Percentiles rank a stretch among this genome's conserved stretches.
Conservation (phyloP, 257 asterid genomes). For the Solanum pimpinellifolium region DNA sequence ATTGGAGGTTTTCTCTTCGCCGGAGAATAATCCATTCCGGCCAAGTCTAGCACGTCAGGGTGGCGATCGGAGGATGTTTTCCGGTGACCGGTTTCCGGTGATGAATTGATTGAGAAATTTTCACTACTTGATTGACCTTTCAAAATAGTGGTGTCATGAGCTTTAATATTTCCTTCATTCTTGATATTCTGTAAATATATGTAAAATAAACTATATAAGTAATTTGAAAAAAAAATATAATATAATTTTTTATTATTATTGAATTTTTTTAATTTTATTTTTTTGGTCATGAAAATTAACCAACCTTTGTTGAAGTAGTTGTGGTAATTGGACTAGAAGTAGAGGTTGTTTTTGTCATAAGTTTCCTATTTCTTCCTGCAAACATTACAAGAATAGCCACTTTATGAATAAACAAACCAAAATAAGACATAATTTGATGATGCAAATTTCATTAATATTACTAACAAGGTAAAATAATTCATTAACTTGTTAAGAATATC, state of each 20-base stretch:
- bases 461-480: background rate
- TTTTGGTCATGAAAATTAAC: slow-evolving; percentile 2
- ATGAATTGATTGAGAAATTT: slow-evolving; percentile 11
- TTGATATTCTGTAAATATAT: slow-evolving; percentile 24
- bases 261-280: background rate
- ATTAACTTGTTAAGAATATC: background rate
- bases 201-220: background rate
- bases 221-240: background rate
- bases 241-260: background rate
- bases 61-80: slow-evolving; percentile 14
- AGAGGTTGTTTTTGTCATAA: slow-evolving; percentile 14
- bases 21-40: slow-evolving; percentile 82
- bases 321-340: slow-evolving; percentile 21
- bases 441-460: background rate
- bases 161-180: slow-evolving; percentile 16
- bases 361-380: slow-evolving; percentile 64
- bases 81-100: slow-evolving; percentile 8
- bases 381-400: background rate
- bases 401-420: background rate
- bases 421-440: background rate
- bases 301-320: slow-evolving; percentile 31
- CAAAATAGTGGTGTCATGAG: background rate
- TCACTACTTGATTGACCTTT: slow-evolving; percentile 15
- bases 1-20: slow-evolving; percentile 66
- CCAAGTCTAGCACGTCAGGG: slow-evolving; percentile 51